Evolutionary conservation across 1,284 basidiomycete species (phyloP).

Genomic region (Tilletia caries): DNA sequence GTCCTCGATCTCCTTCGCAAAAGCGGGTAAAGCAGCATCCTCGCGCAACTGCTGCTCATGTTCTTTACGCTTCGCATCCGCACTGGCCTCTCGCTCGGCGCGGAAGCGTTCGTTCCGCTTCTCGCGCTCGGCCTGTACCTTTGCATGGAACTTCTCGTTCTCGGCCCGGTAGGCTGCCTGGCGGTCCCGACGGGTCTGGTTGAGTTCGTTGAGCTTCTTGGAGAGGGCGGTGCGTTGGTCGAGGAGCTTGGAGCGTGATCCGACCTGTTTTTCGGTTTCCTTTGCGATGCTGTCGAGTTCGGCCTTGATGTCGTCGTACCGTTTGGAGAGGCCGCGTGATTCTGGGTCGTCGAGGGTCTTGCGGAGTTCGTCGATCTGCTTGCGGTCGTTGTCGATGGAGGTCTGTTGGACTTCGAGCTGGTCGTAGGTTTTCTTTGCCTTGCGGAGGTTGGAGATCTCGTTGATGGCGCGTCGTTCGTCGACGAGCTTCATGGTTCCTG

Average conservation of each 20-base stretch:
- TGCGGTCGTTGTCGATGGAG: constrained; percentile 75
- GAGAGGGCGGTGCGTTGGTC: constrained; percentile 77
- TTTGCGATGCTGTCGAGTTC: constrained; percentile 84
- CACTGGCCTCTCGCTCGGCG: constrained; percentile 76
- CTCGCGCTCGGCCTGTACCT: constrained; percentile 47
- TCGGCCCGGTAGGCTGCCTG: constrained; percentile 43
- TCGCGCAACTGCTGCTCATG: constrained; percentile 78
- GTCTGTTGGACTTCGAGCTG: constrained; percentile 61
- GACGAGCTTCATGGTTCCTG: constrained; percentile 84
- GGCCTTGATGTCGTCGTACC: constrained; percentile 75
- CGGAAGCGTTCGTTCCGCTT: constrained; percentile 72
- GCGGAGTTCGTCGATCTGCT: constrained; percentile 69
- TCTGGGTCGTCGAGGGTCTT: constrained; percentile 92
- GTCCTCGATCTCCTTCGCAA: constrained; percentile 90
- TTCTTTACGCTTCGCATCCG: constrained; percentile 77
- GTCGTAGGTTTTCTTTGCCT: constrained; percentile 43
- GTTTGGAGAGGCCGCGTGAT: constrained; percentile 73
- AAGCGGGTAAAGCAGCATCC: constrained; percentile 86
- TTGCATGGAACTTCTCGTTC: constrained; percentile 47
- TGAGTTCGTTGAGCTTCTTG: constrained; percentile 64
- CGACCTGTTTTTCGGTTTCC: constrained; percentile 79
- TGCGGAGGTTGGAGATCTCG: constrained; percentile 71
- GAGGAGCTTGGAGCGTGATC: constrained; percentile 76
- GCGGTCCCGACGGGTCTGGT: constrained; percentile 71
- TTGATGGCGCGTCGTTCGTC: constrained; percentile 92